Evolutionary conservation across 2,329 filamentous ascomycete genomes (phyloP), one percentile per base, ranked within the genome.

Genomic region (Hypomyces perniciosus): DNA sequence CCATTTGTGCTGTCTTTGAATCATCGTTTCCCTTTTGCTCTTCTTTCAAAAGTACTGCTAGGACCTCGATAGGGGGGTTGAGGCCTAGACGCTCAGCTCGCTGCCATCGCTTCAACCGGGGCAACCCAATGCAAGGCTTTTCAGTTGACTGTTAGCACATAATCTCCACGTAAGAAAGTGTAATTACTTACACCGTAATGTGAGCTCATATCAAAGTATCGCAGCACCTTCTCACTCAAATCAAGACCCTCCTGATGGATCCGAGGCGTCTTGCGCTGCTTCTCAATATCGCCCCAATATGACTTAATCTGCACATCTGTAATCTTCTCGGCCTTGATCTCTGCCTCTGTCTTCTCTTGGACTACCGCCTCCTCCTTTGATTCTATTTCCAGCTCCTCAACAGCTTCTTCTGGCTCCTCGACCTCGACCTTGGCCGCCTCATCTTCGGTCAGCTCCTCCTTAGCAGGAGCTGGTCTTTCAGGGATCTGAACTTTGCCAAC

Each of bases 201-300:
- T 54, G 81, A 88, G 63, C 85, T 93, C 58, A 95, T 86, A 66
- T 99, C 93, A 70, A 93, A 99, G 66, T 96, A 88, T 56, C 92
- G 77, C 61, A 97, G 69, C 28, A 97, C 83, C 74, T 92, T 96
- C 76, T 97, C 91, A 50, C 86, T 77, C 42, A 87, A 58, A 8
- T 75, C 78, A 59, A 97, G 65, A 2, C 77, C 84, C 60, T 85
- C 69, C 69, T 95, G 90, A 63, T 97, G 93, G 34, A 95, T 83
- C 60, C 86, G 74, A 39, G 80, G 79, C 13, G 88, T 81, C 53
- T 76, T 77, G 59, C 89, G 77, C 61, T 83, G 77, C 38, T 73
- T 72, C 72, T 96, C 89, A 57, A 92, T 81, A 8, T 68, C 68
- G 57, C 74, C 74, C 90, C 90, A 96, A 66, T 96, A 96, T 62